Base-by-base conservation (phyloP, 306 rosid species). In the Phaseolus lunatus region DNA sequence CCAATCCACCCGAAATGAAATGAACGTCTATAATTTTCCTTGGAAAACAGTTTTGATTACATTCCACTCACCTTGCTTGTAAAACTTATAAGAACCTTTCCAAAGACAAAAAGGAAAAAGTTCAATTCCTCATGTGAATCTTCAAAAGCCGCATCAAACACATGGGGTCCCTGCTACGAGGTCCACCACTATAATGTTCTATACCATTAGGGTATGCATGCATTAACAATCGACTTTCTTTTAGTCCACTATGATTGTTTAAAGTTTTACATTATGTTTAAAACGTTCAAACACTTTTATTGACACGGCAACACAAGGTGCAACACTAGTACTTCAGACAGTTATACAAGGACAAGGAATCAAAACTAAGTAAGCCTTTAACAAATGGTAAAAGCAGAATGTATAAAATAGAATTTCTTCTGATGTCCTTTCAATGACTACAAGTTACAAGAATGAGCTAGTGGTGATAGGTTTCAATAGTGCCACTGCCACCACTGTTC, bases 111-210 rank as follows among this genome's bases (percentile, higher is more conserved):
- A 31, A 29, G 10, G 18, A 31, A n/a, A 58, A 75, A 45, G 59
- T 59, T 26, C 5, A n/a, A 44, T 16, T 76, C n/a, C 4, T 63
- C n/a, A 0, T 31, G 18, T 69, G 64, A 35, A 65, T 76, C 65
- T 64, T 35, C 1, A 61, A 64, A 33, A 22, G 44, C 8, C 24
- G 11, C 18, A 22, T 33, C 7, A 9, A 18, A 29, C 47, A 48
- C 0, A 31, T 5, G 19, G 23, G 71, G 43, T 3, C 39, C 44
- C 78, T 70, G 44, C 57, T 8, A 27, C 8, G 48, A 33, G 73
- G 48, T 13, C 49, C 61, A 29, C 79, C 79, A 75, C 61, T 18
- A 61, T 22, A 22, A 48, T 45, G 63, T 63, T 63, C 50, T 35
- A 33, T 47, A 0, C 26, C 73, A 65, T 50, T 76, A 48, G 64